These are phyloP conservation scores for Phalaenopsis equestris DNA, from an alignment of 106 monocot species.

Conservation along the genomic window DNA sequence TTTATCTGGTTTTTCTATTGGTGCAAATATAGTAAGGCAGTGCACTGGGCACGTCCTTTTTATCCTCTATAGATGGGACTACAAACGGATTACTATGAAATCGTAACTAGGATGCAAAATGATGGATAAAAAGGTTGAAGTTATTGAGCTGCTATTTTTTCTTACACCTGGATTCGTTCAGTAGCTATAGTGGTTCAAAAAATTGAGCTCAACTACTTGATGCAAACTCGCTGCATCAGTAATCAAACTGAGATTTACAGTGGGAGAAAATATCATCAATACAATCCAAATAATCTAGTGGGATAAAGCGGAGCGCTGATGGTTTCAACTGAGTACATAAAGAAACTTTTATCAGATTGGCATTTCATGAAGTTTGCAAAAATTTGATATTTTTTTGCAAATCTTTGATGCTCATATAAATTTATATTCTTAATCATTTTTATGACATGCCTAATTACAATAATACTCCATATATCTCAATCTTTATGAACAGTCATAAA, in stretches of 20 bases:
- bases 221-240: not conserved
- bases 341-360: not conserved
- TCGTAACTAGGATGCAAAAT: not conserved
- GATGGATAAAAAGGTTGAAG: not conserved
- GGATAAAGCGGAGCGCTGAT: not conserved
- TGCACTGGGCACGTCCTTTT: not conserved
- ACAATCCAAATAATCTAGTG: not conserved
- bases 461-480: not conserved
- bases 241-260: not conserved
- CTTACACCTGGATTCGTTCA: not conserved
- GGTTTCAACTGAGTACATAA: not conserved
- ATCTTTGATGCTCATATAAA: not conserved
- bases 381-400: not conserved
- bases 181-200: not conserved
- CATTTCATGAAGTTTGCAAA: not conserved
- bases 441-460: not conserved
- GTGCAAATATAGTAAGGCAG: too few relatives aligned
- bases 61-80: not conserved
- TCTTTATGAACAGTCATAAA: not conserved
- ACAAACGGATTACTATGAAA: not conserved
- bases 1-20: too few relatives aligned
- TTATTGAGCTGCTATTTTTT: not conserved
- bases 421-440: not conserved
- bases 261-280: not conserved
- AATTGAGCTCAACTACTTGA: conserved; percentile 1